Base-by-base conservation (phyloP, 345 rosid genomes). In the Boechera stricta region DNA sequence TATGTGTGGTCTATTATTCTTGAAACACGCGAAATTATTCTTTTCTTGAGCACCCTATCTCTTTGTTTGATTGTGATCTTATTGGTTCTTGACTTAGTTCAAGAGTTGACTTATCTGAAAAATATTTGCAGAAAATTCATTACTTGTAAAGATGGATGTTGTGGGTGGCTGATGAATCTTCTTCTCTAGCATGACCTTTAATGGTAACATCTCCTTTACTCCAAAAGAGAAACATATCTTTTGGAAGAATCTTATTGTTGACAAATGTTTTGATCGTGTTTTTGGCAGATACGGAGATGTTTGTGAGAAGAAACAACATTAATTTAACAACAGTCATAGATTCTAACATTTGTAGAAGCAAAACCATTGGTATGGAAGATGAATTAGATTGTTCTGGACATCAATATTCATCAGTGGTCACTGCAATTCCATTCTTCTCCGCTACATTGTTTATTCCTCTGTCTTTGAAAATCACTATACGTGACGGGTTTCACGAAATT, bases 401-500 rank as follows among this genome's bases (percentile, higher is more conserved):
- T 67, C 74, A 76, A 85, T 77, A 82, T 64, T 84, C 96, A 47
- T 88, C 87, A 3, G 82, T 77, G 31, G 81, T 80, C 66, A 80
- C 86, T 65, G 74, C 87, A 58, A 84, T 82, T 77, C 72, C 61
- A 12, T 87, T 89, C 79, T 89, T 88, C 81, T 82, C 92, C 24
- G 81, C 96, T 64, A 83, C 87, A 60, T 84, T 84, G 72, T 87
- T 85, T 77, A 88, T 91, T 88, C 88, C 91, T 77, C 86, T 94
- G 86, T 85, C 94, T 78, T 73, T 86, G 82, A 90, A 87, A 86
- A 90, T 95, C 69, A 89, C 91, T 74, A 91, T 88, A 83, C 89
- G 91, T 73, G 94, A 92, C 77, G 92, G 91, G 31, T 92, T 78
- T 72, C 98, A 84, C 55, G 94, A 92, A 72, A 82, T 85, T 87